Percentiles rank a stretch among this genome's conserved stretches.
phyloP scores from a whole-genome alignment of 495 filamentous ascomycete genomes.

The Hypoxylon cercidicola region DNA sequence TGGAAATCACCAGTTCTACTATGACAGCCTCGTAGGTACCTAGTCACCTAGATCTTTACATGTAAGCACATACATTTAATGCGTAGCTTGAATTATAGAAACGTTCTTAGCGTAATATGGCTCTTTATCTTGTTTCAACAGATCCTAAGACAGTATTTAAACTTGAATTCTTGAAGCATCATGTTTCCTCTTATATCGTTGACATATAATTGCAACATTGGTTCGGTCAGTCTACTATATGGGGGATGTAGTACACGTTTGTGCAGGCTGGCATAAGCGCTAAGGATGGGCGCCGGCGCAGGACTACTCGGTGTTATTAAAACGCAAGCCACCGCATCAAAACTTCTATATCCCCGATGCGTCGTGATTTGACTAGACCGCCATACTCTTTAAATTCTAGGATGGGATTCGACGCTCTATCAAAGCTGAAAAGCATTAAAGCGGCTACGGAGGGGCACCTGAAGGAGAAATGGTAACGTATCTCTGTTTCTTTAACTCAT shows the following conservation, averaged over 20 bases:
- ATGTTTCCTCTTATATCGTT: too few species aligned
- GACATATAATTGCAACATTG: too few species aligned
- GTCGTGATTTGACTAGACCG: not conserved
- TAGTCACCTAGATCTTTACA: too few species aligned
- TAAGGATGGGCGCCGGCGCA: slow-evolving; percentile 9
- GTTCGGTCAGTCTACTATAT: too few species aligned
- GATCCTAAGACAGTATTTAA: too few species aligned
- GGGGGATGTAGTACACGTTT: not conserved
- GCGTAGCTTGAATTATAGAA: too few species aligned
- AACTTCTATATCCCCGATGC: not conserved
- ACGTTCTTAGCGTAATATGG: too few species aligned
- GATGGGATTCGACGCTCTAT: slow-evolving; percentile 36
- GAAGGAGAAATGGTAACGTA: slow-evolving; percentile 36
- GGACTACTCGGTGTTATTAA: not conserved
- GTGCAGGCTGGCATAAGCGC: slow-evolving; percentile 12
- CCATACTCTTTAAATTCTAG: not conserved
- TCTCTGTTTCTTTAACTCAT: too few species aligned
- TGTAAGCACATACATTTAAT: too few species aligned
- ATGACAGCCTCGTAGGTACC: not conserved
- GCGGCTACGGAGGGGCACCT: slow-evolving; percentile 29
- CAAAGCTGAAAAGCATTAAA: slow-evolving; percentile 24
- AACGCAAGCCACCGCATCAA: not conserved
- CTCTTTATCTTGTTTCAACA: too few species aligned
- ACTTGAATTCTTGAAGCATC: too few species aligned
- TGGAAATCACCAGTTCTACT: not conserved